Percentiles rank a stretch among this genome's conserved stretches.
phyloP scores from a whole-genome alignment of 2,329 filamentous ascomycete species.

The Xylaria sp. region DNA sequence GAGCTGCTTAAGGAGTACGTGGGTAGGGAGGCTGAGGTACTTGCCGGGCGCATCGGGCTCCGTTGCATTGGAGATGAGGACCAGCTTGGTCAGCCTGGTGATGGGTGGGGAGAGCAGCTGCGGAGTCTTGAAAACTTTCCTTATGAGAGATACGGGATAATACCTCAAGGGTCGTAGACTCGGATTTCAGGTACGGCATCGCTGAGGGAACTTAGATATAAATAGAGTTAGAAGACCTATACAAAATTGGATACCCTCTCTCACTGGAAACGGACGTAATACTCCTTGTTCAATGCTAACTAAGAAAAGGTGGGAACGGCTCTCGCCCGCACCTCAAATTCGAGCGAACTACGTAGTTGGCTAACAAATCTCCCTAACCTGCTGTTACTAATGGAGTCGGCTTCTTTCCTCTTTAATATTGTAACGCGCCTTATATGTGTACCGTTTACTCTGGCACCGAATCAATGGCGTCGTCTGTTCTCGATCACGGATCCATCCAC shows the following conservation, averaged over 20 bases:
- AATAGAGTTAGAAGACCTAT: not conserved
- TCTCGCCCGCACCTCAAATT: too few species aligned
- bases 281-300: too few species aligned
- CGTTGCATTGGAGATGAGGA: slow-evolving; percentile 39
- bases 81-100: slow-evolving; percentile 44
- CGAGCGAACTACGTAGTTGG: too few species aligned
- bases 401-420: too few species aligned
- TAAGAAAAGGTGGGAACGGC: too few species aligned
- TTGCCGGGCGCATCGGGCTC: slow-evolving; percentile 41
- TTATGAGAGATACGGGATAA: slow-evolving; percentile 46
- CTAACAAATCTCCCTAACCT: too few species aligned
- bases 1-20: slow-evolving; percentile 52
- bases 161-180: slow-evolving; percentile 1
- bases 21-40: slow-evolving; percentile 37
- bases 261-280: too few species aligned
- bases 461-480: too few species aligned
- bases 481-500: too few species aligned
- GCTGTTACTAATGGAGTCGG: too few species aligned
- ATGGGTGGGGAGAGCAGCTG: slow-evolving; percentile 47
- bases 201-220: not conserved
- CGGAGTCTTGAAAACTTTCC: slow-evolving; percentile 45
- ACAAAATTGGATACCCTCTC: not conserved
- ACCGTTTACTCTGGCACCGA: too few species aligned
- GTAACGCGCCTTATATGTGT: too few species aligned
- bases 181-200: not conserved